Evolutionary conservation across 1,284 basidiomycete genomes (phyloP), one percentile per base, ranked within the genome.

Genomic region (Ustilago curta): DNA sequence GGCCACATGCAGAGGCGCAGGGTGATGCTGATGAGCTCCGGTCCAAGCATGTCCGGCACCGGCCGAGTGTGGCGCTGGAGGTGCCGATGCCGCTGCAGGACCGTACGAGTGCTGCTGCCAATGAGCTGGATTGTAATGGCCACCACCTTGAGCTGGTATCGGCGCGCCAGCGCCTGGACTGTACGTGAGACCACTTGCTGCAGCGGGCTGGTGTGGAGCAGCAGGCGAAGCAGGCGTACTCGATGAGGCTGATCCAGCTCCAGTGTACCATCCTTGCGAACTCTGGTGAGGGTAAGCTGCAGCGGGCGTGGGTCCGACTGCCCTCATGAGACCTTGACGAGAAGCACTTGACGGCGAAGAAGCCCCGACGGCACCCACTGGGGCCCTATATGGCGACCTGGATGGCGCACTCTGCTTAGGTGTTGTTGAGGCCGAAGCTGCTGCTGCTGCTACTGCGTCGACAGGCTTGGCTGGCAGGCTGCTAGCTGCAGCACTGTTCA

Each of bases 61-160:
- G 8, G 60, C 23, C 12, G 52, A 27, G 12, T 49, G 35, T 12
- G 14, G 49, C 11, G 43, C 23, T n/a, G 61, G 50, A 19, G 43
- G 43, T 5, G 50, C 59, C 8, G 56, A 27, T 16, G 69, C 19
- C n/a, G 59, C 31, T 52, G 45, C 37, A 0, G 61, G 29, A 27
- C 47, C 29, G 27, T 47, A 52, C 8, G 35, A 48, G n/a, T 71
- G 73, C 52, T 67, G 68, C 51, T 68, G 68, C 73, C 73, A 76
- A 44, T 66, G 61, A 14, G 61, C 69, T 0, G 73, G 73, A 19
- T 76, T 76, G 53, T 70, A 76, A 32, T 76, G 73, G 2, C 69
- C 69, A 4, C 69, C 69, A 3, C 66, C 44, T 37, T 53, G 49
- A 23, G 37, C 57, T 18, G 58, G 3, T 8, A 49, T 42, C 2